Conservation (phyloP, 2,329 filamentous ascomycete genomes). For the Alternaria gaisen region DNA sequence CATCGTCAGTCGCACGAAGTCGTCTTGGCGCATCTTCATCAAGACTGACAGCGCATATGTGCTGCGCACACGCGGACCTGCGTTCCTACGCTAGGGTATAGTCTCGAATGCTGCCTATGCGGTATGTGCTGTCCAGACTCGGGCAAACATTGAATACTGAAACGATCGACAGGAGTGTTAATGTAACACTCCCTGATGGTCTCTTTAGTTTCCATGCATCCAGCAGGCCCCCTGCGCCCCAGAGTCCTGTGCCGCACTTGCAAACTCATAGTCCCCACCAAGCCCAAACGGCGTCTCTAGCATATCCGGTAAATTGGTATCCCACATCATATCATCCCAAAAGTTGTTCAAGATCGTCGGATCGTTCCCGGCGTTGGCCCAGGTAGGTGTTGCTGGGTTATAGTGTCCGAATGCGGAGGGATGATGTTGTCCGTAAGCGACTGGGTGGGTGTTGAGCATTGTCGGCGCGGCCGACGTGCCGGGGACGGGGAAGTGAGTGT, state of each 20-base stretch:
- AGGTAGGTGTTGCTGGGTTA: constrained; percentile 38
- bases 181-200: neutral
- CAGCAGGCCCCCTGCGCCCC: constrained; percentile 43
- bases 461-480: constrained; percentile 19
- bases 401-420: constrained; percentile 26
- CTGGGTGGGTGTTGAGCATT: constrained; percentile 25
- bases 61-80: neutral
- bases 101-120: neutral
- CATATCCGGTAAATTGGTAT: constrained; percentile 51
- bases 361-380: constrained; percentile 36
- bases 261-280: constrained; percentile 47
- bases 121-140: neutral
- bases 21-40: neutral
- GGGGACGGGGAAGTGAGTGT: constrained; percentile 23
- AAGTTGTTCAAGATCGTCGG: constrained; percentile 46
- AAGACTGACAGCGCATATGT: neutral
- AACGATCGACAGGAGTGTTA: neutral
- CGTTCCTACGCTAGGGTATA: neutral
- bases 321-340: constrained; percentile 56
- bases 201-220: constrained; percentile 46
- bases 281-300: constrained; percentile 48
- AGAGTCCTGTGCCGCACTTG: constrained; percentile 44
- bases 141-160: neutral
- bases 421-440: constrained; percentile 9
- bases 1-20: neutral